Evolutionary conservation across 768 basidiomycete genomes (phyloP).

Genomic region (Chlorophyllum brunneum): DNA sequence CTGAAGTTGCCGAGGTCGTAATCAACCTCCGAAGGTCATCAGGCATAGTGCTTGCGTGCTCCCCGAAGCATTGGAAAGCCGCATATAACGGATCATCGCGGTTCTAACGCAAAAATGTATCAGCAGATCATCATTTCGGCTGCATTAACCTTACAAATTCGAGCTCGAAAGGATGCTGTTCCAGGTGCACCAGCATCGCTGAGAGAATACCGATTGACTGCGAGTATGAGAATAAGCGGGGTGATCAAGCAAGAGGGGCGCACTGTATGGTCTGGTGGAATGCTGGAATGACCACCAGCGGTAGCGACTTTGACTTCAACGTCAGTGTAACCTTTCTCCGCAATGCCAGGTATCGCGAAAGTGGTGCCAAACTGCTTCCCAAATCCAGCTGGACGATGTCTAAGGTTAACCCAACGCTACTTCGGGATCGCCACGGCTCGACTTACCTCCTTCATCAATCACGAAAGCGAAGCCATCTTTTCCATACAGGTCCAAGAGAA

Average conservation of each 20-base stretch:
- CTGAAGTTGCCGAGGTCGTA: conserved; percentile 40
- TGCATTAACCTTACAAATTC: conserved; percentile 38
- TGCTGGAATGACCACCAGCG: conserved; percentile 81
- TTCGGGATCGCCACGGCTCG: no score
- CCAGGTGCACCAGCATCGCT: conserved; percentile 61
- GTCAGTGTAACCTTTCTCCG: conserved; percentile 72
- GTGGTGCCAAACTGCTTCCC: conserved; percentile 45
- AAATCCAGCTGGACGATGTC: conserved; percentile 37
- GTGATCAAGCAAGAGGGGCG: conserved; percentile 13
- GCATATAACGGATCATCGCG: conserved; percentile 56
- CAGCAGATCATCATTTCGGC: neutral
- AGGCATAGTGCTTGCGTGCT: conserved; percentile 55
- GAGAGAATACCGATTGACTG: conserved; percentile 83
- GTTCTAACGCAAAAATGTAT: conserved; percentile 27
- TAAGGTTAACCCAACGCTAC: neutral
- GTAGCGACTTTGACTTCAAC: conserved; percentile 61
- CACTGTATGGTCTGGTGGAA: conserved; percentile 81
- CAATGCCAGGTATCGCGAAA: conserved; percentile 59
- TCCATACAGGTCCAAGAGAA: conserved; percentile 62
- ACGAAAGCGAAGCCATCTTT: conserved; percentile 69
- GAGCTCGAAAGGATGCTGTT: conserved; percentile 55
- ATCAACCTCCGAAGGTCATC: conserved; percentile 43
- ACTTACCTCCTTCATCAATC: conserved; percentile 83
- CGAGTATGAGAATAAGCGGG: neutral
- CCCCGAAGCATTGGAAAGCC: conserved; percentile 62